Evolutionary conservation across 78 protist genomes (phyloP), one percentile per base, ranked within the genome.

Genomic region (Cavenderia fasciculata): DNA sequence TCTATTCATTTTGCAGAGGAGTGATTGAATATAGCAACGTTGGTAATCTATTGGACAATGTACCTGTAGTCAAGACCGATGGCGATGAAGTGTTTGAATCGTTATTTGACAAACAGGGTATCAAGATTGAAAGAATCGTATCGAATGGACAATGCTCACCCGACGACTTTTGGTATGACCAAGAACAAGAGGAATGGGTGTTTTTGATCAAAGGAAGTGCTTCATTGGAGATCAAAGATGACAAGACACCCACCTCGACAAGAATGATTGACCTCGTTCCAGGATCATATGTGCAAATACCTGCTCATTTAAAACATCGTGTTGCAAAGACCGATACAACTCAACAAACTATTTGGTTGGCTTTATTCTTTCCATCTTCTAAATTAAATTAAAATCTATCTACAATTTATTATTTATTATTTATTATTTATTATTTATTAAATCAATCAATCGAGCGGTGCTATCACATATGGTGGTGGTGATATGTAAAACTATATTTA

Each of bases 31-130:
- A 52, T 25, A n/a, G n/a, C 12, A 16, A 25, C 12, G 12, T 5
- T 52, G 59, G 59, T 4, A 52, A 52, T 11, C 59, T 52, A 16
- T 11, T 52, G 4, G 59, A 52, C 7, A 5, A 52, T 52, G 59
- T 52, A 5, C 59, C 12, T 18, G 4, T 46, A 12, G 59, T 52
- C 7, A 52, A 12, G 12, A 5, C 33, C 4, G 59, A 52, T 25
- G 59, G 59, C n/a, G 59, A 52, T 52, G 59, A 52, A 52, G 59
- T 52, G 5, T 52, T 52, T 12, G 59, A 52, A 11, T n/a, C 59
- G 4, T 11, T 52, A 25, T n/a, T 52, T 12, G 5, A 12, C 5
- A 52, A 52, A 25, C 7, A 52, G n/a, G 59, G 59, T 52, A 25
- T 52, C 14, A 52, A 52, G 59, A 52, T 52, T 16, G 59, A 52